Conservation (phyloP, 805 yeast genomes). For the Ogataea wickerhamii region DNA sequence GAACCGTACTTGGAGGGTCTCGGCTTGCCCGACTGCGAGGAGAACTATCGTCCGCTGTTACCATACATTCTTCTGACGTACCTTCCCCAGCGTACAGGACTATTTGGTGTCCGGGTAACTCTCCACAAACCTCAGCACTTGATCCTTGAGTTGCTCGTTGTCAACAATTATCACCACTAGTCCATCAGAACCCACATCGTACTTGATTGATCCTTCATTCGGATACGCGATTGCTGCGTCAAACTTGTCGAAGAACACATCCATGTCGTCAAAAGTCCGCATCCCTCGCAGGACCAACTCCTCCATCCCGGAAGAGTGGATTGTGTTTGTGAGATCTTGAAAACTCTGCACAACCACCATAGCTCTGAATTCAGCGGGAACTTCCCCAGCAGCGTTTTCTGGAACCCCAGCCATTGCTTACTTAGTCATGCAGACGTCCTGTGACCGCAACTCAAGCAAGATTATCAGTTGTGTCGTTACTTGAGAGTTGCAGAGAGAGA, state of each 20-base stretch:
- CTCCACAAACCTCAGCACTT: slow-evolving; percentile 43
- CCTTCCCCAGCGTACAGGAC: no score
- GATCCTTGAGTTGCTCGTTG: slow-evolving; percentile 33
- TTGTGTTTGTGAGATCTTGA: slow-evolving; percentile 8
- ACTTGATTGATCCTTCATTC: slow-evolving; percentile 51
- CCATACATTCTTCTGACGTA: no score
- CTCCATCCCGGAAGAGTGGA: slow-evolving; percentile 39
- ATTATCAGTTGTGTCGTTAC: no score
- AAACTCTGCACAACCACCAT: slow-evolving; percentile 40
- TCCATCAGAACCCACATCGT: slow-evolving; percentile 61
- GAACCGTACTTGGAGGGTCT: no score
- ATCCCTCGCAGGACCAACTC: slow-evolving; percentile 45
- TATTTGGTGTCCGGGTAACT: slow-evolving; percentile 21
- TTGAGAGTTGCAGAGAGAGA: no score
- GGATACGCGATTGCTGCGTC: slow-evolving; percentile 51
- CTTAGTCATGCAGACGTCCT: no score
- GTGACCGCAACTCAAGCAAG: no score
- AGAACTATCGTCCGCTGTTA: no score
- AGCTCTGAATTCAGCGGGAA: slow-evolving; percentile 31
- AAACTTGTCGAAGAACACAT: slow-evolving; percentile 49
- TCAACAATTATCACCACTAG: slow-evolving; percentile 54
- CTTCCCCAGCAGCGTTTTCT: no score
- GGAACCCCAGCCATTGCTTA: no score
- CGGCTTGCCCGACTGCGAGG: no score
- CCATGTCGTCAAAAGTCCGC: slow-evolving; percentile 45